These are phyloP conservation scores for Megacollybia marginata DNA, from an alignment of 768 basidiomycete species.

Conservation along the genomic window DNA sequence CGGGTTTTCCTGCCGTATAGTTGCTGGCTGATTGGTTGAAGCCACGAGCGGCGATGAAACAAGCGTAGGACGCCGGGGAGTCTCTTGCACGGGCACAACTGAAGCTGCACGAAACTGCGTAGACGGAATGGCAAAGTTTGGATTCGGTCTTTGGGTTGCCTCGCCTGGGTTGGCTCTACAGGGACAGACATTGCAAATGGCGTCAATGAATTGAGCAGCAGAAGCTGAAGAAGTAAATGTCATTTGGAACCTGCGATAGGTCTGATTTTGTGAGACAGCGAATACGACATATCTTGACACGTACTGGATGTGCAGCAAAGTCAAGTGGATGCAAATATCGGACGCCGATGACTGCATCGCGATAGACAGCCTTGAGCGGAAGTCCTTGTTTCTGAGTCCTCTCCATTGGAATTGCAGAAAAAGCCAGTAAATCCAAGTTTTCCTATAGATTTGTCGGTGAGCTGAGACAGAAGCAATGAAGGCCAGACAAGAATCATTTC, in stretches of 20 bases:
- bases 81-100: no score
- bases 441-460: constrained; percentile 39
- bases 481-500: constrained; percentile 62
- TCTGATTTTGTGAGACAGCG: constrained; percentile 26
- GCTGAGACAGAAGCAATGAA: not conserved
- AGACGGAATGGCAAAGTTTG: no score
- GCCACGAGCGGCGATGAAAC: no score
- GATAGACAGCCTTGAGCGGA: constrained; percentile 77
- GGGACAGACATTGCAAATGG: constrained; percentile 63
- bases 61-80: no score
- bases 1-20: no score
- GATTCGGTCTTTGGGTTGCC: no score
- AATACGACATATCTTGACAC: not conserved
- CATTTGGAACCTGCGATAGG: constrained; percentile 71
- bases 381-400: constrained; percentile 39
- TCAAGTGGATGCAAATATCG: constrained; percentile 56
- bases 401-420: constrained; percentile 39
- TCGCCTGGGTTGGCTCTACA: constrained; percentile 51
- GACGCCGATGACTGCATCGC: constrained; percentile 65
- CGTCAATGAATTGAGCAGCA: constrained; percentile 50
- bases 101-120: no score
- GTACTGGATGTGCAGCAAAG: not conserved
- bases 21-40: no score
- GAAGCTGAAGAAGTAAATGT: constrained; percentile 47
- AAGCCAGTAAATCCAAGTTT: constrained; percentile 66